These are phyloP conservation scores for Yamadazyma olivae DNA, from an alignment of 805 yeast genomes.

Conservation along the genomic window DNA sequence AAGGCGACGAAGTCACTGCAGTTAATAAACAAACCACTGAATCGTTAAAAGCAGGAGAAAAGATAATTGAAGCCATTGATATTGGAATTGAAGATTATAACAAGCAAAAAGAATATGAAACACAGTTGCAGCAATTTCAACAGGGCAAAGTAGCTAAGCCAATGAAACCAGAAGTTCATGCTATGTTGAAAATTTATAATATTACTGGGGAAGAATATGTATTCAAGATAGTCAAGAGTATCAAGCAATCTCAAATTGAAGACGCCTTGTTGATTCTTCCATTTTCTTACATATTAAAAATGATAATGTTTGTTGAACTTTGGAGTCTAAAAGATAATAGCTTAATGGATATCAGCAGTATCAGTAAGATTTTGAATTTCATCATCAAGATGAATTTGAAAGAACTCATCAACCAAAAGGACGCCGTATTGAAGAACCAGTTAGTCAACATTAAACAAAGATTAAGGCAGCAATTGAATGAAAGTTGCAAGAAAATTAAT, in stretches of 20 bases:
- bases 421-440: conserved; percentile 59
- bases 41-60: conserved; percentile 92
- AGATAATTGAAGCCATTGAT: conserved; percentile 87
- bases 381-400: conserved; percentile 69
- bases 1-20: conserved; percentile 52
- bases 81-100: conserved; percentile 71
- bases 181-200: conserved; percentile 71
- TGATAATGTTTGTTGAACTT: conserved; percentile 68
- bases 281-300: conserved; percentile 71
- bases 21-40: conserved; percentile 86
- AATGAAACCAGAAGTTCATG: conserved; percentile 58
- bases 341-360: conserved; percentile 53
- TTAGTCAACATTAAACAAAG: conserved; percentile 60
- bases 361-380: conserved; percentile 76
- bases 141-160: conserved; percentile 47
- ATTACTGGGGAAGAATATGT: conserved; percentile 77
- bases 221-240: conserved; percentile 63
- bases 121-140: conserved; percentile 33
- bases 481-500: conserved; percentile 63
- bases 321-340: conserved; percentile 59
- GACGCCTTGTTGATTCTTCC: conserved; percentile 92
- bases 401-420: conserved; percentile 72
- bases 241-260: conserved; percentile 82
- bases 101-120: conserved; percentile 48
- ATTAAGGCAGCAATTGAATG: conserved; percentile 54